Percentiles rank a stretch among this genome's conserved stretches.
Conservation (phyloP, 106 monocot species). For the Narthecium ossifragum region DNA sequence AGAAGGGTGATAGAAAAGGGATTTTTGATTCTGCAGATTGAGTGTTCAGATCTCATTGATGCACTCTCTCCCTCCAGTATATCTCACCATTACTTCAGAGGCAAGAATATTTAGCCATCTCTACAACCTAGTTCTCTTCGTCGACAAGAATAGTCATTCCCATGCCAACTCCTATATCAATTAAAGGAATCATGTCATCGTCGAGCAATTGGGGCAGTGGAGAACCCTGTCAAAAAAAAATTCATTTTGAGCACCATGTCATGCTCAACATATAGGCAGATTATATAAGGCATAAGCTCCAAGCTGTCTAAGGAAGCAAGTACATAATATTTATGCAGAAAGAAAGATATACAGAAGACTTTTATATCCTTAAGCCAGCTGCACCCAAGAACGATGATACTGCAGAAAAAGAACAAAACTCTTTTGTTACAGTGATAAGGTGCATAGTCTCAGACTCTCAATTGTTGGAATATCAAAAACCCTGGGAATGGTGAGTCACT, state of each 20-base stretch:
- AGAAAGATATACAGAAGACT: not conserved
- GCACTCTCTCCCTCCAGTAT: too few relatives aligned
- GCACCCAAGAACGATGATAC: not conserved
- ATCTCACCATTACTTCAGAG: too few relatives aligned
- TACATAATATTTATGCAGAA: conserved; percentile 2
- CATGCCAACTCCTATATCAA: conserved; percentile 53
- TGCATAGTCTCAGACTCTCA: too few relatives aligned
- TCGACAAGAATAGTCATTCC: conserved; percentile 66
- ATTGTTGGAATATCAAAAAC: too few relatives aligned
- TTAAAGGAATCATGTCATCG: conserved; percentile 66
- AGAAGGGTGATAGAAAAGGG: too few relatives aligned
- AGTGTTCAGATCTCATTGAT: too few relatives aligned
- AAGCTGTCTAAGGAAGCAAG: not conserved
- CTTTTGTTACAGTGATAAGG: too few relatives aligned
- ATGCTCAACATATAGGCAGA: too few relatives aligned
- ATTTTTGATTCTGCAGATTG: too few relatives aligned
- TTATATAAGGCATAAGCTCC: not conserved
- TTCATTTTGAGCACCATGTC: not conserved
- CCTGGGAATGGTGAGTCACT: too few relatives aligned
- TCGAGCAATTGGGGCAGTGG: conserved; percentile 64
- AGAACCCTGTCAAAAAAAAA: conserved; percentile 49
- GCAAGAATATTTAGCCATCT: too few relatives aligned
- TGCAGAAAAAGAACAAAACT: not conserved
- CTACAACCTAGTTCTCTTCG: too few relatives aligned
- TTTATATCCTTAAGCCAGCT: not conserved